Evolutionary conservation across 345 rosid genomes (phyloP).

Genomic region (Populus pruinosa): DNA sequence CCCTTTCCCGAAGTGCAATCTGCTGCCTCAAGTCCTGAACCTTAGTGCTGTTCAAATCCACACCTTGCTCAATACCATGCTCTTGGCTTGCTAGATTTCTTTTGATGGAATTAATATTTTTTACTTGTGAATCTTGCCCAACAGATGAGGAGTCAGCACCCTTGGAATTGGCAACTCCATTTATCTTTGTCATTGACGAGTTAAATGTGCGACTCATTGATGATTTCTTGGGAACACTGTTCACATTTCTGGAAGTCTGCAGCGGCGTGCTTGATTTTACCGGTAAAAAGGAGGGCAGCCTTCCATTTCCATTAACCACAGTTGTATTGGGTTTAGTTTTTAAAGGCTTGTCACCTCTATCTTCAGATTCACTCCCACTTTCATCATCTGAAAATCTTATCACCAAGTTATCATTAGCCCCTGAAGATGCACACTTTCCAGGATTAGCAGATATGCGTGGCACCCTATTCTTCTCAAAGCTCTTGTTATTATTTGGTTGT

Average conservation of each 20-base stretch:
- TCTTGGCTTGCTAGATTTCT: constrained; percentile 46
- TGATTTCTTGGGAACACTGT: constrained; percentile 41
- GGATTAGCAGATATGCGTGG: constrained; percentile 34
- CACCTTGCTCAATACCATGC: constrained; percentile 37
- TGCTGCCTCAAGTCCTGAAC: constrained; percentile 83
- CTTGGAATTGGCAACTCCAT: constrained; percentile 41
- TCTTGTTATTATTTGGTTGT: constrained; percentile 36
- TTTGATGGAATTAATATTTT: constrained; percentile 27
- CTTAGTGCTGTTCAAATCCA: constrained; percentile 42
- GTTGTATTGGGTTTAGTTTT: constrained; percentile 31
- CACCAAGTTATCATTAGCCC: constrained; percentile 57
- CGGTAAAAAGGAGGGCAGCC: constrained; percentile 26
- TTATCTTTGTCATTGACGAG: constrained; percentile 33
- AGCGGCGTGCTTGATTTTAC: constrained; percentile 33
- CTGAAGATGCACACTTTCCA: constrained; percentile 40
- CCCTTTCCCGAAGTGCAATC: constrained; percentile 84
- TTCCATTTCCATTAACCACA: constrained; percentile 27
- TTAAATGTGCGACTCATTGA: constrained; percentile 39
- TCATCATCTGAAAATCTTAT: constrained; percentile 89
- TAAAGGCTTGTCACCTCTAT: constrained; percentile 20
- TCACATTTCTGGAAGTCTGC: constrained; percentile 29
- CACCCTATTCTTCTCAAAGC: constrained; percentile 40
- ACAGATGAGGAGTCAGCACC: constrained; percentile 20
- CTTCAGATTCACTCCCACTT: constrained; percentile 75
- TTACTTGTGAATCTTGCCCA: constrained; percentile 42